Conservation (phyloP, 2,329 filamentous ascomycete genomes). For the Achaetomium macrosporum region DNA sequence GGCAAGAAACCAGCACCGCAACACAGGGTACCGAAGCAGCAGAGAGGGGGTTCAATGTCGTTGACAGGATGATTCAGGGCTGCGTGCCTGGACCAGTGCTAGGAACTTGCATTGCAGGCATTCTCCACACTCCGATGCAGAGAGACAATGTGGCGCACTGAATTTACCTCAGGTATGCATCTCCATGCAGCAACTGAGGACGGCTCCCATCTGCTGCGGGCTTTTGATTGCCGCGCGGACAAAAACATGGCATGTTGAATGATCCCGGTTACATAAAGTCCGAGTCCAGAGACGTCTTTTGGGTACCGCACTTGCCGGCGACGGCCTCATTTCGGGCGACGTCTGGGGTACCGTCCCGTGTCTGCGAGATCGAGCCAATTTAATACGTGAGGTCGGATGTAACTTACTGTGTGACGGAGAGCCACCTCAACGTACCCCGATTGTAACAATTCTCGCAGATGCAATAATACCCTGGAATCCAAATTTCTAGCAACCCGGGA, state of each 20-base stretch:
- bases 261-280: background rate
- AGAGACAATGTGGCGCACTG: background rate
- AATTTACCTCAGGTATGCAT: background rate
- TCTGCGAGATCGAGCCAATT: background rate
- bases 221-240: conserved; percentile 8
- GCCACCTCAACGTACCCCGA: too few relatives aligned
- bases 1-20: background rate
- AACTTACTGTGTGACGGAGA: background rate
- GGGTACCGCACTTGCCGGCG: conserved; percentile 8
- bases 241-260: background rate
- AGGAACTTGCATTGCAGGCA: conserved; percentile 10
- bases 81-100: conserved; percentile 10
- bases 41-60: background rate
- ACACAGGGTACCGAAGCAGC: background rate
- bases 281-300: background rate
- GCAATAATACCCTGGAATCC: too few relatives aligned
- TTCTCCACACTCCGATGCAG: background rate
- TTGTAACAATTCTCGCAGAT: too few relatives aligned
- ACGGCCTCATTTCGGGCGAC: conserved; percentile 23
- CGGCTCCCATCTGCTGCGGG: conserved; percentile 1
- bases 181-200: conserved; percentile 3
- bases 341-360: conserved; percentile 2
- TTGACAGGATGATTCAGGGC: conserved; percentile 4
- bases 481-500: too few relatives aligned
- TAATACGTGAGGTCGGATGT: too few relatives aligned